Conservation (phyloP, 441 rosid genomes). For the Gossypium schwendimanii region DNA sequence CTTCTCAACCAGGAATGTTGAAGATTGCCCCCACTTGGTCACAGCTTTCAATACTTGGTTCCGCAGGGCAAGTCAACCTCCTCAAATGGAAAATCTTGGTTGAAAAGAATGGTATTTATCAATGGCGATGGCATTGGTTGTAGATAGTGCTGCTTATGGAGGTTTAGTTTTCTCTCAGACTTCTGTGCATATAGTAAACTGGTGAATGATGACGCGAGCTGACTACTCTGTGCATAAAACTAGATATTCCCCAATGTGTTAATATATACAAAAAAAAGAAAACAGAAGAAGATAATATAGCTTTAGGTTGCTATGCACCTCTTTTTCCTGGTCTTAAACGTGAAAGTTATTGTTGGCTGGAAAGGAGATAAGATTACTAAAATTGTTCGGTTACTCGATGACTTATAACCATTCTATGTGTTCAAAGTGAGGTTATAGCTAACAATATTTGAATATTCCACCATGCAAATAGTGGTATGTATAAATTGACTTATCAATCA, state of each 20-base stretch:
- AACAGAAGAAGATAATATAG: too few species aligned
- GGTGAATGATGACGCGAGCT: background rate
- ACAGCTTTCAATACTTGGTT: slow-evolving; percentile 65
- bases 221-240: slow-evolving; percentile 7
- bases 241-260: background rate
- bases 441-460: too few species aligned
- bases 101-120: background rate
- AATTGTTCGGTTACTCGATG: background rate
- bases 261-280: background rate
- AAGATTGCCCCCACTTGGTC: slow-evolving; percentile 58
- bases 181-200: slow-evolving; percentile 15
- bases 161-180: background rate
- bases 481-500: too few species aligned
- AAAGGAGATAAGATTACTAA: background rate
- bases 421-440: background rate
- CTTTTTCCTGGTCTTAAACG: background rate
- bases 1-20: slow-evolving; percentile 55
- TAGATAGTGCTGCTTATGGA: background rate
- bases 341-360: background rate
- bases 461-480: too few species aligned
- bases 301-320: too few species aligned
- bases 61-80: slow-evolving; percentile 41
- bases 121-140: background rate
- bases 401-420: background rate
- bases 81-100: slow-evolving; percentile 18